phyloP scores from a whole-genome alignment of 1,139 yeast species.

The Yamadazyma spencermartinsiae region DNA sequence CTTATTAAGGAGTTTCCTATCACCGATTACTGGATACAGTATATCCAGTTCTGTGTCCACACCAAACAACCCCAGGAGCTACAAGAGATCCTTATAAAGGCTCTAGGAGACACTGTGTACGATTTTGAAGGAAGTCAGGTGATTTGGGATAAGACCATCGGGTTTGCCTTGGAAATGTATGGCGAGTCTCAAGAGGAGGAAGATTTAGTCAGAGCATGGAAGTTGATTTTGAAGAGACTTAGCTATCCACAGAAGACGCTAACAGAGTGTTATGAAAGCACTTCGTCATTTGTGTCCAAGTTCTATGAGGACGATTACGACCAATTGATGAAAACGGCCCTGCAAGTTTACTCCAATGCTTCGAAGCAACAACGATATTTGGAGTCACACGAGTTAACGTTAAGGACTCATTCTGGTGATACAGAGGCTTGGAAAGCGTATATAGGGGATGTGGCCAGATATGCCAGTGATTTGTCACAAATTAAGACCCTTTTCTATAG shows the following conservation, averaged over 20 bases:
- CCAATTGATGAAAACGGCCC: conserved; percentile 38
- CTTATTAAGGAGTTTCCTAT: conserved; percentile 21
- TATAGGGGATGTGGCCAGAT: conserved; percentile 27
- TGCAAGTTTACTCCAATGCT: conserved; percentile 32
- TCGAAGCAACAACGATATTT: conserved; percentile 26
- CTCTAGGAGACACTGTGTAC: conserved; percentile 11
- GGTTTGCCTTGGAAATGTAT: conserved; percentile 13
- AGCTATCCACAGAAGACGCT: conserved; percentile 43
- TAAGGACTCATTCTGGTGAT: conserved; percentile 13
- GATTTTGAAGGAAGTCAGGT: conserved; percentile 35
- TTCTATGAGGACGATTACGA: conserved; percentile 35
- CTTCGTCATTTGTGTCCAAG: conserved; percentile 44
- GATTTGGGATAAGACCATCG: conserved; percentile 35
- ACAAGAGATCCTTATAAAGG: conserved; percentile 8
- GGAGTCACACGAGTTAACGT: conserved; percentile 25
- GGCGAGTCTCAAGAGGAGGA: conserved; percentile 13
- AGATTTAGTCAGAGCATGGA: conserved; percentile 21
- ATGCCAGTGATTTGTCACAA: conserved; percentile 16
- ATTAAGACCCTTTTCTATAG: conserved; percentile 24
- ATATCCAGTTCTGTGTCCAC: conserved; percentile 16
- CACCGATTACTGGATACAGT: conserved; percentile 21
- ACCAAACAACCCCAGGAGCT: conserved; percentile 10
- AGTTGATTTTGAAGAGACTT: conserved; percentile 36
- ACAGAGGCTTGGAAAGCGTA: conserved; percentile 34
- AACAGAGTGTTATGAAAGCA: conserved; percentile 41